Evolutionary conservation across 768 basidiomycete genomes (phyloP), one percentile per base, ranked within the genome.

Genomic region (Aureoboletus auriporus): DNA sequence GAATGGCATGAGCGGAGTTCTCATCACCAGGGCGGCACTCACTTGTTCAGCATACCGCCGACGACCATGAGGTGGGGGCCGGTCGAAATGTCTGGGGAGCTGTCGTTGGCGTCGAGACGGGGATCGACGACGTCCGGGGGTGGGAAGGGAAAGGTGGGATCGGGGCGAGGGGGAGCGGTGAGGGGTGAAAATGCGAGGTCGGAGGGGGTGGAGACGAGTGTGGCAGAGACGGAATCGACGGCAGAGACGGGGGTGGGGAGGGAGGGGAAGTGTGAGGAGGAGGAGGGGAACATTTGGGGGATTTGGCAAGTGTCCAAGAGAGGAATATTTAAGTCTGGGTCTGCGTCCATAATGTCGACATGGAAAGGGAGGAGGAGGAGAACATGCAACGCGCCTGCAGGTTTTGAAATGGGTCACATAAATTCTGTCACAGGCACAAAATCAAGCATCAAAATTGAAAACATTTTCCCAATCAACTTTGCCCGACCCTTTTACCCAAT

Each of bases 21-120:
- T 46, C 26, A 26, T 26, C 45, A 16, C 20, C 6, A 29, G 5
- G 6, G 14, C 8, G 5, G 6, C 17, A 64, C 78, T 63, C 56
- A 85, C 85, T 77, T 75, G 62, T 74, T 75, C 35, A 79, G 64
- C 69, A 79, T 71, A 58, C 71, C 72, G 11, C 74, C 73, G 31
- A 78, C 71, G 23, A 70, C 71, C 64, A 72, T 67, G 57, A 84
- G 68, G 60, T 80, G 76, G 2, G 76, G 67, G 44, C 70, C 78
- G 23, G 69, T 69, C 23, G 66, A 55, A 4, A 64, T 46, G 39
- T 76, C 71, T 8, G 65, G 65, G 6, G 59, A 54, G 39, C 35
- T 36, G 17, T 58, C 55, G 23, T 52, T 54, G n/a, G 44, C 20
- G 9, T 50, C 51, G 2, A 54, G 10, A n/a, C 48, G 52, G 41